Conservation (phyloP, 192 early-diverging fungal genomes). For the Kickxella alabastrina region DNA sequence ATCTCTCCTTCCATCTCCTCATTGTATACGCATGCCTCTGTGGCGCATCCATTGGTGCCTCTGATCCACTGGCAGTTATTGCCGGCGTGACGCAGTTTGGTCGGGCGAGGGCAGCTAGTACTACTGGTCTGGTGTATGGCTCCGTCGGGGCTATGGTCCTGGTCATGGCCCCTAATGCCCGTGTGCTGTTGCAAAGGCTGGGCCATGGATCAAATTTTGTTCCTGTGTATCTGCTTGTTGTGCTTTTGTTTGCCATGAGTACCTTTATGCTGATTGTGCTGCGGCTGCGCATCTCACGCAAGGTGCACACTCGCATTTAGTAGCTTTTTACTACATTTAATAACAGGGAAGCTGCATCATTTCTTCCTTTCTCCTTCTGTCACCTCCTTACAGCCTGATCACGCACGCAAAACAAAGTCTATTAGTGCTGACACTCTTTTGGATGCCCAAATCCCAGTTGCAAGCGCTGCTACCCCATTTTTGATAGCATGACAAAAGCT, state of each 20-base stretch:
- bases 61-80: constrained; percentile 42
- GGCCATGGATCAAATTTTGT: constrained; percentile 12
- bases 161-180: constrained; percentile 23
- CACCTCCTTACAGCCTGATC: no score
- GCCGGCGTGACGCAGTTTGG: constrained; percentile 41
- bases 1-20: constrained; percentile 22
- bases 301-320: neutral
- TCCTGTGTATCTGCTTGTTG: constrained; percentile 19
- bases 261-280: constrained; percentile 23
- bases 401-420: no score
- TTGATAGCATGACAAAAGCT: no score
- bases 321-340: no score
- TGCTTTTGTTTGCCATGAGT: constrained; percentile 23
- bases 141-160: constrained; percentile 35
- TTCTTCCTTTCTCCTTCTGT: neutral
- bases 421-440: no score
- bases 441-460: no score
- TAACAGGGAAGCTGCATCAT: no score
- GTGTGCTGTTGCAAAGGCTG: constrained; percentile 17
- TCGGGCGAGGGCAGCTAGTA: constrained; percentile 10
- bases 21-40: constrained; percentile 42
- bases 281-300: constrained; percentile 30
- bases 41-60: constrained; percentile 38
- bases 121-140: constrained; percentile 31
- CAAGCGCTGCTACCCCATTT: no score